Conservation (phyloP, 2,329 filamentous ascomycete species). For the Aspergillus texensis region DNA sequence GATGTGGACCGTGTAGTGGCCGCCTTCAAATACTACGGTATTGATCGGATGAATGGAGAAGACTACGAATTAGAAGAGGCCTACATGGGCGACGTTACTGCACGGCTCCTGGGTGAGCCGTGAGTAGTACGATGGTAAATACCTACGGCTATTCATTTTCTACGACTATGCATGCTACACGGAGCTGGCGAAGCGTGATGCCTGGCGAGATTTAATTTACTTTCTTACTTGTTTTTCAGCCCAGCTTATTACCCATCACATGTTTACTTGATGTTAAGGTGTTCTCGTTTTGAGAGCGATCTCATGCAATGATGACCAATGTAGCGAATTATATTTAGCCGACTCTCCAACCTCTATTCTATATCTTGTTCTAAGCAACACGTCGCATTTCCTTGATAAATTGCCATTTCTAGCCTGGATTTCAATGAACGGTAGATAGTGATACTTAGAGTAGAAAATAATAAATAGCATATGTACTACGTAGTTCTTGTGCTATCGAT, state of each 20-base stretch:
- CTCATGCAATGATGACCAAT: background rate
- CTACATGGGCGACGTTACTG: conserved; percentile 88
- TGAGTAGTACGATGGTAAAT: conserved; percentile 35
- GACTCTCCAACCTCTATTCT: background rate
- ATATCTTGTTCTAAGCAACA: background rate
- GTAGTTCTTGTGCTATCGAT: conserved; percentile 18
- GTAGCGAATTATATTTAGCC: background rate
- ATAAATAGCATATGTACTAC: background rate
- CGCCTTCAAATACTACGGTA: conserved; percentile 79
- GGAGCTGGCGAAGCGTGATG: conserved; percentile 31
- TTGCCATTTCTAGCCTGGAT: background rate
- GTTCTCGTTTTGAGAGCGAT: background rate
- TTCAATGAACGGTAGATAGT: background rate
- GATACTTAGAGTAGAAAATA: background rate
- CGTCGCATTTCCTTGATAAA: background rate
- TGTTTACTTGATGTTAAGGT: background rate
- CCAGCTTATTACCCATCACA: background rate
- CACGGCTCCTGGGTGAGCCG: conserved; percentile 78
- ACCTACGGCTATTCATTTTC: background rate
- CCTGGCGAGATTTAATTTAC: conserved; percentile 31
- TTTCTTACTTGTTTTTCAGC: conserved; percentile 5
- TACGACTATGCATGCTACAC: conserved; percentile 5
- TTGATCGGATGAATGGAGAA: conserved; percentile 74
- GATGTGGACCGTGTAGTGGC: conserved; percentile 82
- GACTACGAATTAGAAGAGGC: conserved; percentile 88